Conservation (phyloP, 2,329 filamentous ascomycete genomes). For the Fusarium staphyleae region DNA sequence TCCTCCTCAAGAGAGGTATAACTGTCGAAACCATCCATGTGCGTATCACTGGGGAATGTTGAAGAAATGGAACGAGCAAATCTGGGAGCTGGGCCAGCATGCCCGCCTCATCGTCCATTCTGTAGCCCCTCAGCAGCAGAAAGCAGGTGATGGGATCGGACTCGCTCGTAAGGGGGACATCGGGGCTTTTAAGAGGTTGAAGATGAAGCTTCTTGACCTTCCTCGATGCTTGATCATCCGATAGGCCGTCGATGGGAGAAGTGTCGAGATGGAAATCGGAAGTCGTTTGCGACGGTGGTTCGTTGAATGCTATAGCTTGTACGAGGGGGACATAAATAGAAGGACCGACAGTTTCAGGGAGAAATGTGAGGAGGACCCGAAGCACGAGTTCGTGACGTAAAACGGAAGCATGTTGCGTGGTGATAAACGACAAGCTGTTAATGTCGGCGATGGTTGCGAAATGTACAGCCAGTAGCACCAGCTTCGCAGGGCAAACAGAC, state of each 20-base stretch:
- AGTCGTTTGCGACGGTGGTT: constrained; percentile 51
- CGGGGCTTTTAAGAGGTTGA: constrained; percentile 60
- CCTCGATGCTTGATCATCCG: constrained; percentile 69
- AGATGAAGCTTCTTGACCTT: constrained; percentile 69
- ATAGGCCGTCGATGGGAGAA: constrained; percentile 62
- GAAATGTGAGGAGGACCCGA: constrained; percentile 76
- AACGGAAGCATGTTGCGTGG: constrained; percentile 61
- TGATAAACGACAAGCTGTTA: constrained; percentile 65
- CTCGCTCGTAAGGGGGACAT: constrained; percentile 55
- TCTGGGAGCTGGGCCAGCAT: constrained; percentile 71
- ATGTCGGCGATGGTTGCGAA: constrained; percentile 72
- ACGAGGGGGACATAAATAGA: constrained; percentile 68
- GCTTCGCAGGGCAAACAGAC: constrained; percentile 69
- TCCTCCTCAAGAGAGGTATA: constrained; percentile 72
- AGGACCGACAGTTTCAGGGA: constrained; percentile 75
- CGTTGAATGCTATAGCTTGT: constrained; percentile 60
- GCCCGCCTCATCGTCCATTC: constrained; percentile 76
- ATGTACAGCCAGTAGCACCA: constrained; percentile 75
- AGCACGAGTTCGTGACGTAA: constrained; percentile 71
- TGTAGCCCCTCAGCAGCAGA: constrained; percentile 70
- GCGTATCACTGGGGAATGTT: constrained; percentile 65
- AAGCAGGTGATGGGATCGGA: constrained; percentile 68
- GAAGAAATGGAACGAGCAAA: constrained; percentile 73
- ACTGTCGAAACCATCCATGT: constrained; percentile 74
- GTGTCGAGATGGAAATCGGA: constrained; percentile 59